phyloP scores from a whole-genome alignment of 345 rosid genomes.

The Moricandia arvensis region DNA sequence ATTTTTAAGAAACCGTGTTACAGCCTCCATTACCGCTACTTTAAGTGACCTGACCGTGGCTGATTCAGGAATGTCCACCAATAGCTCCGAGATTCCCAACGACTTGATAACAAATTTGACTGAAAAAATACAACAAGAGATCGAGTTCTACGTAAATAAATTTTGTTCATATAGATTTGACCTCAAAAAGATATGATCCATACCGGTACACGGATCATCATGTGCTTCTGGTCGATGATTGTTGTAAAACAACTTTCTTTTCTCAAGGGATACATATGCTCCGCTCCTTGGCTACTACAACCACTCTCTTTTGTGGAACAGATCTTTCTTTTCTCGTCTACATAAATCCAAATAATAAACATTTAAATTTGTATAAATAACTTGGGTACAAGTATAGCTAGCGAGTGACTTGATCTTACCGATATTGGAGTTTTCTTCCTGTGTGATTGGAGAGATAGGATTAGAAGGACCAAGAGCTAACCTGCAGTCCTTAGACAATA shows the following conservation, averaged over 20 bases:
- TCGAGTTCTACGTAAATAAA: not conserved
- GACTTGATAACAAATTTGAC: conserved; percentile 22
- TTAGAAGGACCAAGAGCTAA: conserved; percentile 34
- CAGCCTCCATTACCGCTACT: conserved; percentile 22
- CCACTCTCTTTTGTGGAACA: conserved; percentile 9
- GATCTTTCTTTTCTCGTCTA: conserved; percentile 35
- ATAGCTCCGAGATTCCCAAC: conserved; percentile 24
- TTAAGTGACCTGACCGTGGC: conserved; percentile 22
- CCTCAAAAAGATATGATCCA: not conserved
- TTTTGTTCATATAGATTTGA: not conserved
- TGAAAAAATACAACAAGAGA: not conserved
- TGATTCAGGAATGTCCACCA: conserved; percentile 25
- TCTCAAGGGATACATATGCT: conserved; percentile 40
- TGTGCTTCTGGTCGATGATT: too few relatives aligned
- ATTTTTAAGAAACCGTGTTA: conserved; percentile 9
- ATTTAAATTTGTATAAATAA: not conserved
- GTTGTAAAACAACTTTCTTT: conserved; percentile 34
- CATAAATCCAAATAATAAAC: conserved; percentile 13
- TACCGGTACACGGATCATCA: too few relatives aligned
- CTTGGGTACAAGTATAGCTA: not conserved
- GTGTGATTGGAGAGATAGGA: not conserved
- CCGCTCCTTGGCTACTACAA: conserved; percentile 36
- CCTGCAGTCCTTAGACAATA: conserved; percentile 30
- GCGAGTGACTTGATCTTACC: conserved; percentile 28
- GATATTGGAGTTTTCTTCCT: conserved; percentile 23